Base-by-base conservation (phyloP, 164 flowering plant genomes). In the Macadamia integrifolia region DNA sequence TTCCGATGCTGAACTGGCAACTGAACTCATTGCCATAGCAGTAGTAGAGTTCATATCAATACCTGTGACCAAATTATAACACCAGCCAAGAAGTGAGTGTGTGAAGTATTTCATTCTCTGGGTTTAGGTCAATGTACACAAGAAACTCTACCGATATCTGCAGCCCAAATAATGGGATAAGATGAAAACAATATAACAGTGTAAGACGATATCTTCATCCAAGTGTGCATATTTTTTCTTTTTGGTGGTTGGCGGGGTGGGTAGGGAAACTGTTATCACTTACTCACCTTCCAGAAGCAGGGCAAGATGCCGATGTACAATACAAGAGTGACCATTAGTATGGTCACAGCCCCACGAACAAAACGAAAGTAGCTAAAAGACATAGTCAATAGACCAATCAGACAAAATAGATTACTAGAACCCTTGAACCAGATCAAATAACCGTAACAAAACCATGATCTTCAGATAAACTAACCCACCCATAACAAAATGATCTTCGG, bases 31-130 rank as follows among this genome's bases (percentile, higher is more conserved):
- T 46, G 1, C 50, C 50, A 1, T 4, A 46, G 13, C 9, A 35
- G 40, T 35, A 35, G 40, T 35, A 35, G 3, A 35, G 40, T 44
- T 48, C 4, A 9, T 17, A 32, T 60, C 8, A 30, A 15, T 70
- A 93, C 98, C 97, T 92, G 98, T 61, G 99, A 95, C 98, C 96
- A 92, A 70, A 89, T 74, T 87, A 84, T 81, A 55, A 92, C 84
- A 66, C 89, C 98, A 58, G 87, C 95, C 67, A 94, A 81, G 72
- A 94, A 94, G 88, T 75, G 71, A 92, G 88, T 13, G 94, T 94
- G 74, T 94, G 99, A 9, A 79, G 58, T 68, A 90, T 89, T 70
- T 94, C 99, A 79, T 87, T 89, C 44, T 92, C 98, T 6, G 23
- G 23, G 23, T 23, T 23, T 23, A 92, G 80, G 60, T 97, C 99